A percentile compares a stretch with the other conserved stretches of the same genome.
phyloP scores from a whole-genome alignment of 768 basidiomycete species.

The Steccherinum ochraceum region DNA sequence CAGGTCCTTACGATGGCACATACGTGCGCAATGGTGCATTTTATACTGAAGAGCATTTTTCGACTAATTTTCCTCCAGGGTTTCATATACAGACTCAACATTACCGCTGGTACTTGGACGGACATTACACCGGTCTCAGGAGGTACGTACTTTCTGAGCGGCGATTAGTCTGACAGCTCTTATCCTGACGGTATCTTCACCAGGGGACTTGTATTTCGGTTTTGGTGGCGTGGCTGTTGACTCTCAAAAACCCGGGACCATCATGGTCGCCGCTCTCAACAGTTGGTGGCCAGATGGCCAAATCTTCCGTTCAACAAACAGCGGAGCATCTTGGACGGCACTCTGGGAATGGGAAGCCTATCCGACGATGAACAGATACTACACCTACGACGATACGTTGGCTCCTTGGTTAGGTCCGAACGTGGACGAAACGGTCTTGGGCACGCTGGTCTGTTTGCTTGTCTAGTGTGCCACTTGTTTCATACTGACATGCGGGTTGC shows the following conservation, averaged over 20 bases:
- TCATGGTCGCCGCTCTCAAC: slow-evolving; percentile 60
- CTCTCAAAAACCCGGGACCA: slow-evolving; percentile 49
- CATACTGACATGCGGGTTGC: neutral
- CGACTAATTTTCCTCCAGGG: slow-evolving; percentile 9
- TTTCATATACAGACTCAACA: slow-evolving; percentile 35
- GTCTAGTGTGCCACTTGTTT: neutral
- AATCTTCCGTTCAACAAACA: slow-evolving; percentile 54
- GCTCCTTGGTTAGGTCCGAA: slow-evolving; percentile 57
- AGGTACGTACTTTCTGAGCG: slow-evolving; percentile 9
- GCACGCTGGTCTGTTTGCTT: slow-evolving; percentile 13
- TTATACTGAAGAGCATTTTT: neutral
- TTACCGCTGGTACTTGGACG: slow-evolving; percentile 48
- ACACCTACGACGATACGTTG: slow-evolving; percentile 45
- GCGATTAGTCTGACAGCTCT: too few relatives aligned
- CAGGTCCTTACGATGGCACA: slow-evolving; percentile 51
- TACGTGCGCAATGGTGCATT: slow-evolving; percentile 3
- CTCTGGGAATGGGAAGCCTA: slow-evolving; percentile 51
- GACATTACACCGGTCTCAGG: slow-evolving; percentile 59
- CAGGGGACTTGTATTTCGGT: slow-evolving; percentile 48
- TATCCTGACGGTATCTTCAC: neutral
- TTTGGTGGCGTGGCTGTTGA: slow-evolving; percentile 59
- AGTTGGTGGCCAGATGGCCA: slow-evolving; percentile 53
- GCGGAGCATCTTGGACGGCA: slow-evolving; percentile 52
- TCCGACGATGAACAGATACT: slow-evolving; percentile 41
- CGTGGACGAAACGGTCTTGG: slow-evolving; percentile 35